Evolutionary conservation across 129 eudicot species (phyloP).

Genomic region (Apium graveolens): DNA sequence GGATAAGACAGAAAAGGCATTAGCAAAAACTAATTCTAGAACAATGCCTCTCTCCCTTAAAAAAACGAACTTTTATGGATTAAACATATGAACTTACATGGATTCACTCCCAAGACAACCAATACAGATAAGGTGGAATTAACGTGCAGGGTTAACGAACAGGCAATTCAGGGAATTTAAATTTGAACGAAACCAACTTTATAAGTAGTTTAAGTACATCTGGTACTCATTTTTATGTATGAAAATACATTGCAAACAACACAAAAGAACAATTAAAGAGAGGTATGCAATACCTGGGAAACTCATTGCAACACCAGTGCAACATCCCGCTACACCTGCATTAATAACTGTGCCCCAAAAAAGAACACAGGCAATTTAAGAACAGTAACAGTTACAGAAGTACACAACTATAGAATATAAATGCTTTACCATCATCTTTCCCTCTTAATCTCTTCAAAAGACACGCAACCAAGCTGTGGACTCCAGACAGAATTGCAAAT

Average conservation of each 20-base stretch:
- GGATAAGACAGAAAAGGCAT: too few species aligned
- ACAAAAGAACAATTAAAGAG: not conserved
- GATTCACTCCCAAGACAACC: not conserved
- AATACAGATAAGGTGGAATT: not conserved
- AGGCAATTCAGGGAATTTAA: not conserved
- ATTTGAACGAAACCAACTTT: not conserved
- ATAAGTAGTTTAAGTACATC: not conserved
- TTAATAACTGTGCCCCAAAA: conserved; percentile 50
- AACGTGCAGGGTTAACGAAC: not conserved
- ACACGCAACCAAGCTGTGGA: conserved; percentile 83
- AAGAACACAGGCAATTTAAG: not conserved
- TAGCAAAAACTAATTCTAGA: not conserved
- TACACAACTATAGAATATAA: not conserved
- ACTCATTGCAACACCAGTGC: conserved; percentile 94
- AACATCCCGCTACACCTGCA: conserved; percentile 97
- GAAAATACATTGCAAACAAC: not conserved
- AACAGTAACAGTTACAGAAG: not conserved
- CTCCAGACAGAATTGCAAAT: conserved; percentile 91
- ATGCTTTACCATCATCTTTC: conserved; percentile 75
- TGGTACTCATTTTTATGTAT: not conserved
- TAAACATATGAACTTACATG: not conserved
- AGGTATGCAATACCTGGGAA: conserved; percentile 56
- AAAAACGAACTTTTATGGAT: not conserved
- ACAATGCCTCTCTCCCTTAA: not conserved
- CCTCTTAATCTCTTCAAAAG: conserved; percentile 79